A percentile compares a stretch with the other conserved stretches of the same genome.
Conservation (phyloP, 257 asterid species). For the Thymus mandschuricus region DNA sequence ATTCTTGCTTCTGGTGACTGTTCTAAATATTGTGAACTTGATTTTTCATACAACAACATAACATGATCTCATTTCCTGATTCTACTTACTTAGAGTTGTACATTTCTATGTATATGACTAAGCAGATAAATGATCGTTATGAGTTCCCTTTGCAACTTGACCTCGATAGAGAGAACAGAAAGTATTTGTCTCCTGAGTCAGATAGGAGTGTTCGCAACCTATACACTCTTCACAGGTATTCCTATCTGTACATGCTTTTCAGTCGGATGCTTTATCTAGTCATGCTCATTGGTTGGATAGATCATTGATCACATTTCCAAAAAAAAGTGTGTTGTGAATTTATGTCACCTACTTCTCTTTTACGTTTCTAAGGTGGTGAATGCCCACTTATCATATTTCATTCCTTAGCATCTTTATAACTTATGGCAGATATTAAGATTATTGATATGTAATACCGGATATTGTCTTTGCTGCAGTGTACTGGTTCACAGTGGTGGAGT, state of each 20-base stretch:
- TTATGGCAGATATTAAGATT: conserved; percentile 4
- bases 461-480: conserved; percentile 41
- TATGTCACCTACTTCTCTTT: conserved; percentile 18
- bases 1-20: conserved; percentile 8
- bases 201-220: conserved; percentile 81
- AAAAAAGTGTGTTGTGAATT: background rate
- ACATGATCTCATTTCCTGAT: conserved; percentile 7
- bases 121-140: conserved; percentile 89
- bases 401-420: conserved; percentile 11
- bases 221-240: conserved; percentile 87
- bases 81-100: conserved; percentile 12
- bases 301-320: conserved; percentile 3
- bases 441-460: conserved; percentile 19
- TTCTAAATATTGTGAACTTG: conserved; percentile 13
- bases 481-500: conserved; percentile 71
- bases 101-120: conserved; percentile 18
- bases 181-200: conserved; percentile 83
- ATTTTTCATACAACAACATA: background rate
- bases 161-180: conserved; percentile 84
- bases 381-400: background rate
- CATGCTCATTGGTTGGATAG: conserved; percentile 8
- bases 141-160: conserved; percentile 95
- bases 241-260: conserved; percentile 14
- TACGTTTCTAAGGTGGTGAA: conserved; percentile 12
- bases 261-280: conserved; percentile 26